Conservation (phyloP, 1,139 yeast genomes). For the Hanseniaspora sp. region DNA sequence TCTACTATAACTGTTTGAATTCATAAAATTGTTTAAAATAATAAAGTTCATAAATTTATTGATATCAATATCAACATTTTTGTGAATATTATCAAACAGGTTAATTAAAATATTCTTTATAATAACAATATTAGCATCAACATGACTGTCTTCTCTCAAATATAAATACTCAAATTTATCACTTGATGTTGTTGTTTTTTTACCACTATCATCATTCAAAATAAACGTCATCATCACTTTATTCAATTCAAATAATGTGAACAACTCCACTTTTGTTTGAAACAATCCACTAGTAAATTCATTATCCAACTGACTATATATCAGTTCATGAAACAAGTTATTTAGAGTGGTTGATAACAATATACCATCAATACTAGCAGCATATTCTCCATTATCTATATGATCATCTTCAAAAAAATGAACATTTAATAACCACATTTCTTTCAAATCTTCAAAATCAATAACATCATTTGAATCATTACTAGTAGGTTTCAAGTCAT, state of each 20-base stretch:
- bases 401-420: neutral
- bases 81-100: neutral
- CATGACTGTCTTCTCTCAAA: slow-evolving; percentile 11
- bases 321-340: neutral
- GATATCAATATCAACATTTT: neutral
- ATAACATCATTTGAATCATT: neutral
- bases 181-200: neutral
- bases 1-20: neutral
- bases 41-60: slow-evolving; percentile 3
- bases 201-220: neutral
- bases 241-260: neutral
- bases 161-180: slow-evolving; percentile 1
- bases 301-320: neutral
- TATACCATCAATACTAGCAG: slow-evolving; percentile 4
- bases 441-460: slow-evolving; percentile 7
- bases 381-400: neutral
- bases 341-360: neutral
- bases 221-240: neutral
- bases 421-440: slow-evolving; percentile 11
- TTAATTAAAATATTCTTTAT: neutral
- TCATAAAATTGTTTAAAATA: neutral
- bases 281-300: neutral
- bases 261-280: neutral
- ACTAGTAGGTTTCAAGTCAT: neutral
- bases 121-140: neutral